Base-by-base conservation (phyloP, 257 asterid genomes). In the Jacaranda copaia region DNA sequence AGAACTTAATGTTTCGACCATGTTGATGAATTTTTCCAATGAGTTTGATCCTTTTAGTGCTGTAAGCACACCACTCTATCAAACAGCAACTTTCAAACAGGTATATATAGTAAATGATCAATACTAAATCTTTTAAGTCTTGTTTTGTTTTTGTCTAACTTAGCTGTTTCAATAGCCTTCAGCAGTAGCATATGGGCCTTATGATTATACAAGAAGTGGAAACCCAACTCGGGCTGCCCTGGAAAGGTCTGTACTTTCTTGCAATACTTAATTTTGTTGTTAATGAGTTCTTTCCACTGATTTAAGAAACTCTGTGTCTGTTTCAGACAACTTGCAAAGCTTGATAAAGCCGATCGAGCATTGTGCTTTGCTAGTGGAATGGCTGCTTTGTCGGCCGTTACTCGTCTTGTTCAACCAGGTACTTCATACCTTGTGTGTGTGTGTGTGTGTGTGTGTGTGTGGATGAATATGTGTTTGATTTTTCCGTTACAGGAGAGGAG, bases 351-450 rank as follows among this genome's bases (percentile, higher is more conserved):
- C 45, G 90, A 85, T 79, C 85, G 85, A 69, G 94, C 94, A n/a
- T 63, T 89, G 35, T 90, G 96, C 84, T 90, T 89, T 75, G 78
- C 94, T 18, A 90, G 96, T 83, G 94, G 96, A 73, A 90, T 90
- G 94, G 96, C 94, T 79, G 96, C 96, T 60, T 82, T 90, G 86
- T 72, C 96, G 42, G 91, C 94, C 25, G 94, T 86, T 18, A 66
- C 94, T 75, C 92, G 80, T 82, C 94, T 90, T 42, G 85, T 90
- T 6, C 81, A 82, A 80, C 48, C 89, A 46, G 96, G 94, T 89
- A 78, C 45, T 45, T 64, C 68, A 11, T 12, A 2, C 12, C 20
- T 61, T 25, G 11, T 62, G 12, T 80, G 46, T 55, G 14, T 65
- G 19, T 56, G 5, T 25, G 11, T 62, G 12, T 80, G 46, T 55